phyloP scores from a whole-genome alignment of 2,329 filamentous ascomycete species.

The Cercospora citrullina region DNA sequence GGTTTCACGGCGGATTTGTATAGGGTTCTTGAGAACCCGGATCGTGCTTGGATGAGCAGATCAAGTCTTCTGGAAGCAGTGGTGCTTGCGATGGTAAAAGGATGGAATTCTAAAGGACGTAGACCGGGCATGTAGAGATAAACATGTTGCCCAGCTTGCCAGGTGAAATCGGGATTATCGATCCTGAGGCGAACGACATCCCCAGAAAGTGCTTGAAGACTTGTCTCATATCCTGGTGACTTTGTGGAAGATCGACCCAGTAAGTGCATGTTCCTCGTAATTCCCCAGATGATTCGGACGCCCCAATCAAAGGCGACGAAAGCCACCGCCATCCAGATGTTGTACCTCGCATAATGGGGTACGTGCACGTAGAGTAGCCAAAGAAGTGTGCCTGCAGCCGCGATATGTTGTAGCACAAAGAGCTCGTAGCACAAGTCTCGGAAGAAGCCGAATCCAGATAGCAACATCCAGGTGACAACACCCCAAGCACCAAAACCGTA shows the following conservation, averaged over 20 bases:
- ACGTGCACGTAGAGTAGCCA: constrained; percentile 54
- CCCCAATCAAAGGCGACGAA: constrained; percentile 38
- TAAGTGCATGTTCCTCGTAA: constrained; percentile 33
- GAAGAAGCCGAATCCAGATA: constrained; percentile 54
- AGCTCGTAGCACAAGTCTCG: constrained; percentile 54
- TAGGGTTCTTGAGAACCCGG: constrained; percentile 34
- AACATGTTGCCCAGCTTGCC: constrained; percentile 64
- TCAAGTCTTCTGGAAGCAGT: constrained; percentile 43
- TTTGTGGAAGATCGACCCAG: constrained; percentile 9
- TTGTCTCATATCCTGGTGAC: constrained; percentile 31
- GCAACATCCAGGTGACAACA: constrained; percentile 53
- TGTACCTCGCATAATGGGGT: constrained; percentile 37
- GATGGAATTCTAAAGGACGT: constrained; percentile 61
- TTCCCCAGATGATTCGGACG: constrained; percentile 30
- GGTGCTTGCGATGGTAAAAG: constrained; percentile 57
- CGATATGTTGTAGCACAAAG: constrained; percentile 56
- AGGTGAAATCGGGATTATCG: constrained; percentile 55
- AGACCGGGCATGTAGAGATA: constrained; percentile 58
- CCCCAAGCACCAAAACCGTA: constrained; percentile 56
- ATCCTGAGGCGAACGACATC: constrained; percentile 60
- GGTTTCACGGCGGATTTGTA: constrained; percentile 28
- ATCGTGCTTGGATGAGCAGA: constrained; percentile 35
- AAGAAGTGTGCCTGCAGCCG: constrained; percentile 52
- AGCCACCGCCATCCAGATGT: constrained; percentile 35
- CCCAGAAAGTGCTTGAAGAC: constrained; percentile 50